A percentile compares a stretch with the other conserved stretches of the same genome.
Evolutionary conservation across 441 rosid species (phyloP).

Genomic region (Populus tomentosa): DNA sequence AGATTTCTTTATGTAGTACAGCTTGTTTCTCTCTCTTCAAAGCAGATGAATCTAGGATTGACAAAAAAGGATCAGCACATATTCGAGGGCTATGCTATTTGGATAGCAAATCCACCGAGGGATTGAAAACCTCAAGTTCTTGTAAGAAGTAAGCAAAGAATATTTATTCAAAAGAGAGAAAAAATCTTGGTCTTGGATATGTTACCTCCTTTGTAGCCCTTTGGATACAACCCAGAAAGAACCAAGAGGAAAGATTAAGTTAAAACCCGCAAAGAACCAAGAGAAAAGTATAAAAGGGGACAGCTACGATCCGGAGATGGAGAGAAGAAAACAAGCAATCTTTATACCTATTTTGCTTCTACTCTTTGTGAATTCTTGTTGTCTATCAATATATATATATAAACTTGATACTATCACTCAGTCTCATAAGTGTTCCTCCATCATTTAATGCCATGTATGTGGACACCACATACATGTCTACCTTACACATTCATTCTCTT

Average conservation of each 20-base stretch:
- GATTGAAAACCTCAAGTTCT: not conserved
- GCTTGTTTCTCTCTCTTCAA: not conserved
- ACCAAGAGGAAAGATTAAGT: slow-evolving; percentile 30
- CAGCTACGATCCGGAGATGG: slow-evolving; percentile 36
- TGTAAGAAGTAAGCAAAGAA: not conserved
- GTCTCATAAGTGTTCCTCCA: slow-evolving; percentile 10
- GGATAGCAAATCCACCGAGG: not conserved
- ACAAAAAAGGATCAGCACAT: not conserved
- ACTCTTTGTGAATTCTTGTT: slow-evolving; percentile 13
- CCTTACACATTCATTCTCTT: slow-evolving; percentile 9
- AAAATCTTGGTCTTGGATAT: not conserved
- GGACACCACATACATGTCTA: slow-evolving; percentile 16
- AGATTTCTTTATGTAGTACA: not conserved
- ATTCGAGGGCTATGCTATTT: not conserved
- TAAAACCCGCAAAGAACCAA: slow-evolving; percentile 26
- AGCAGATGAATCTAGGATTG: slow-evolving; percentile 6
- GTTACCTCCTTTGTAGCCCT: slow-evolving; percentile 7
- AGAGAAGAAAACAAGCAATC: slow-evolving; percentile 37
- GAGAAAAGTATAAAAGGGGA: slow-evolving; percentile 34
- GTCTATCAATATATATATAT: slow-evolving; percentile 6
- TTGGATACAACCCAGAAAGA: slow-evolving; percentile 10
- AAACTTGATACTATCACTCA: not conserved
- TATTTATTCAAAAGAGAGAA: not conserved
- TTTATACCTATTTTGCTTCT: slow-evolving; percentile 22
- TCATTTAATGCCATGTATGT: slow-evolving; percentile 28